These are phyloP conservation scores for Thermomyces lanuginosus DNA, from an alignment of 2,329 filamentous ascomycete species.

Conservation along the genomic window DNA sequence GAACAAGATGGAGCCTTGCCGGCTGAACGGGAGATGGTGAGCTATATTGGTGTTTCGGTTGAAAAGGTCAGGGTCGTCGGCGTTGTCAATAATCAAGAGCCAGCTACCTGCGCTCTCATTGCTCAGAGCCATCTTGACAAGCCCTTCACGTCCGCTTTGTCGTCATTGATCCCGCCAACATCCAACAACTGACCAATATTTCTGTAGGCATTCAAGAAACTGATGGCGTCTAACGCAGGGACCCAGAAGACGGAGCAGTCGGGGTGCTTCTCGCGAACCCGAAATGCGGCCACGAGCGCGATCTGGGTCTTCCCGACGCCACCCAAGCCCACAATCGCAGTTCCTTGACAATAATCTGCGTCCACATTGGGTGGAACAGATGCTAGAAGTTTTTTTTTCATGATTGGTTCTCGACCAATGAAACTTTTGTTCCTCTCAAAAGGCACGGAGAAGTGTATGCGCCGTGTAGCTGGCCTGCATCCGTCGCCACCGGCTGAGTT, in stretches of 20 bases:
- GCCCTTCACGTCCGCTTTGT: too few relatives aligned
- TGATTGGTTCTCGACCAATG: too few relatives aligned
- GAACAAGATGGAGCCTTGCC: slow-evolving; percentile 13
- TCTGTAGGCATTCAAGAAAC: slow-evolving; percentile 1
- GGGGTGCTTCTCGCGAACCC: not conserved
- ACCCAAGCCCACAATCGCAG: not conserved
- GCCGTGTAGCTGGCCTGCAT: too few relatives aligned
- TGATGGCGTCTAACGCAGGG: not conserved
- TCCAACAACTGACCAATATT: slow-evolving; percentile 1
- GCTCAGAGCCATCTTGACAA: slow-evolving; percentile 6
- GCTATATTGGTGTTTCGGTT: too few relatives aligned
- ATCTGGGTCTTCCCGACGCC: slow-evolving; percentile 7
- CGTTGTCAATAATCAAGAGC: slow-evolving; percentile 8
- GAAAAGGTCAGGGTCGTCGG: slow-evolving; percentile 4
- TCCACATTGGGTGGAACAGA: too few relatives aligned
- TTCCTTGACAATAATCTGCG: not conserved
- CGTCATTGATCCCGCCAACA: slow-evolving; percentile 1
- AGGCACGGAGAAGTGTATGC: too few relatives aligned
- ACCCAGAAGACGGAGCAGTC: slow-evolving; percentile 3
- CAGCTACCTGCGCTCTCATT: slow-evolving; percentile 5
- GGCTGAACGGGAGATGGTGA: slow-evolving; percentile 11
- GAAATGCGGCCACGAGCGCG: slow-evolving; percentile 6
- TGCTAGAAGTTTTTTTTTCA: not conserved
- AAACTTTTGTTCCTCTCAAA: too few relatives aligned
- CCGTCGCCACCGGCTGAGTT: too few relatives aligned